Evolutionary conservation across 2,329 filamentous ascomycete species (phyloP).

Genomic region (Chrysoporthe puriensis): DNA sequence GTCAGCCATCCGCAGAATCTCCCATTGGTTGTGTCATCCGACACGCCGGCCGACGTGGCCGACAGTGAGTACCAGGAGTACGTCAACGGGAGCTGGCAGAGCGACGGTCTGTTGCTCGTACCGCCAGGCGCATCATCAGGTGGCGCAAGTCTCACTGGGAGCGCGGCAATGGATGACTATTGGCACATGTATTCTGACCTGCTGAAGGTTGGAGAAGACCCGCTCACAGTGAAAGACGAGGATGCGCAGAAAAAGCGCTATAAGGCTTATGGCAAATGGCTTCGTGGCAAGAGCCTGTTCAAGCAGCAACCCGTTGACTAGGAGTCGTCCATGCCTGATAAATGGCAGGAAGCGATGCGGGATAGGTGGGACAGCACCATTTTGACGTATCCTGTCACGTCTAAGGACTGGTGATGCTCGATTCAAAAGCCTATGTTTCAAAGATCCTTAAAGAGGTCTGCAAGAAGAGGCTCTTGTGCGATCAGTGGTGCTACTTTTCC

Average conservation of each 20-base stretch:
- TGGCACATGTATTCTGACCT: slow-evolving; percentile 76
- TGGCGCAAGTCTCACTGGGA: slow-evolving; percentile 38
- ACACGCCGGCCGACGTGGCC: slow-evolving; percentile 59
- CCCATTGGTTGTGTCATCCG: slow-evolving; percentile 76
- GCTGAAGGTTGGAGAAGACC: slow-evolving; percentile 76
- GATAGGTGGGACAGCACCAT: slow-evolving; percentile 20
- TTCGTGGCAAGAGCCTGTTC: slow-evolving; percentile 92
- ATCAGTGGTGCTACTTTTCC: slow-evolving; percentile 41
- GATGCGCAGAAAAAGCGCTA: slow-evolving; percentile 92
- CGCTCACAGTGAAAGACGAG: slow-evolving; percentile 84
- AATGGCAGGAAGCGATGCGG: slow-evolving; percentile 10
- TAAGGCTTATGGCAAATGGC: slow-evolving; percentile 94
- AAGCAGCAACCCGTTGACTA: slow-evolving; percentile 78
- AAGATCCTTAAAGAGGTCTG: slow-evolving; percentile 37
- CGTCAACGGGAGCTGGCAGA: slow-evolving; percentile 68
- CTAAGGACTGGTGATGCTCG: background rate
- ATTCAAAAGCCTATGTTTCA: background rate
- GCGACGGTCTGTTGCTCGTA: slow-evolving; percentile 57
- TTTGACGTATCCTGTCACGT: slow-evolving; percentile 19
- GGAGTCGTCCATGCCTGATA: slow-evolving; percentile 32
- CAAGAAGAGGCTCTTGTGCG: slow-evolving; percentile 41
- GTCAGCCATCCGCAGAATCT: slow-evolving; percentile 87
- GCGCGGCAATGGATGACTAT: slow-evolving; percentile 64
- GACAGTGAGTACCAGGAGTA: slow-evolving; percentile 80
- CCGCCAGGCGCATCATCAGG: slow-evolving; percentile 58